Evolutionary conservation across 352 stramenopile genomes (phyloP).

Genomic region (Globisporangium cederbergense): DNA sequence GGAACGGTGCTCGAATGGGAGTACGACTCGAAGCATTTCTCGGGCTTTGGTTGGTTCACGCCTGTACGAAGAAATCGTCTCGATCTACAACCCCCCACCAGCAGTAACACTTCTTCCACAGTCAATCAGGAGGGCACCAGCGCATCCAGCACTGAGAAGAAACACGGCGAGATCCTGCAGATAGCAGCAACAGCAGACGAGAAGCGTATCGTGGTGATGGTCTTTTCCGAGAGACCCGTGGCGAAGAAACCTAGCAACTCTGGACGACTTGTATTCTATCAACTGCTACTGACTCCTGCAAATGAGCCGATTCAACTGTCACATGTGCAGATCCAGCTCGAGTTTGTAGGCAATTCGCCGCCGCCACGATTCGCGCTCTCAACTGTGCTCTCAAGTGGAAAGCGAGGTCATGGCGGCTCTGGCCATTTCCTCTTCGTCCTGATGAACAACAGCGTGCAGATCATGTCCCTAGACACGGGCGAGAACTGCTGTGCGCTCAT

Average conservation of each 20-base stretch:
- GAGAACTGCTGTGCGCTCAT: constrained; percentile 23
- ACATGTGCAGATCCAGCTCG: constrained; percentile 25
- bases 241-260: not conserved
- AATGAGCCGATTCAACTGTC: constrained; percentile 21
- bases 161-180: constrained; percentile 36
- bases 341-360: constrained; percentile 20
- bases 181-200: constrained; percentile 30
- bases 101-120: not conserved
- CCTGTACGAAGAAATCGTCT: constrained; percentile 23
- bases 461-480: constrained; percentile 26
- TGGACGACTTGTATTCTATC: constrained; percentile 31
- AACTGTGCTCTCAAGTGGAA: constrained; percentile 3
- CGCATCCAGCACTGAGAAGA: not conserved
- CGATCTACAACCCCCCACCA: constrained; percentile 17
- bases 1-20: constrained; percentile 34
- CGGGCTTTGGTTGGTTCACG: constrained; percentile 44
- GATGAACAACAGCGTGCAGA: constrained; percentile 29
- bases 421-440: constrained; percentile 29
- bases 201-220: constrained; percentile 39
- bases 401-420: not conserved
- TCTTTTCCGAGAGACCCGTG: constrained; percentile 22
- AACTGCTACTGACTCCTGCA: constrained; percentile 21
- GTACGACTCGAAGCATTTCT: constrained; percentile 33
- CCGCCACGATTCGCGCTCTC: constrained; percentile 42
- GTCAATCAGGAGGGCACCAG: not conserved